phyloP scores from a whole-genome alignment of 2,329 filamentous ascomycete genomes.

The Aspergillus quadricinctus region DNA sequence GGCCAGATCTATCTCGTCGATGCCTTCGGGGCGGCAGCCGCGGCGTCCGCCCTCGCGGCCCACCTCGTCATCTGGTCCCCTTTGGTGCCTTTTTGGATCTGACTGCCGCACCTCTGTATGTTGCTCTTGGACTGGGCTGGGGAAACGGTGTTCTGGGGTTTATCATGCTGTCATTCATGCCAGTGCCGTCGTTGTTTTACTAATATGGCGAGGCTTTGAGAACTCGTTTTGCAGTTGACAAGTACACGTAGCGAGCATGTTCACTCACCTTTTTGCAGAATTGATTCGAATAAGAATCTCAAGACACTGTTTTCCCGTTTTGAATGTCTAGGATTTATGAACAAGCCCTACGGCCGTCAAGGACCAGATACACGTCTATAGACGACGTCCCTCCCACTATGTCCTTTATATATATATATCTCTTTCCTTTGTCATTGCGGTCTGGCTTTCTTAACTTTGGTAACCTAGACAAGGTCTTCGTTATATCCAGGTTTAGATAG shows the following conservation, averaged over 20 bases:
- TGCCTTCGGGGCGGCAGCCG: constrained; percentile 6
- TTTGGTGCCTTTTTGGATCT: constrained; percentile 13
- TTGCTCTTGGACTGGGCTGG: constrained; percentile 37
- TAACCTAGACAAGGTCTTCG: too few relatives aligned
- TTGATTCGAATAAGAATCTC: too few relatives aligned
- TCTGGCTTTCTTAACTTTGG: too few relatives aligned
- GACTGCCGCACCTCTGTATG: constrained; percentile 23
- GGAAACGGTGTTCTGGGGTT: constrained; percentile 49
- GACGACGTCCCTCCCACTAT: too few relatives aligned
- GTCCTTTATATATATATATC: too few relatives aligned
- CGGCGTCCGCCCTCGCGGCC: constrained; percentile 12
- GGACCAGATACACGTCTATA: too few relatives aligned
- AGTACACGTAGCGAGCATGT: not conserved
- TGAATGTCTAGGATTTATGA: too few relatives aligned
- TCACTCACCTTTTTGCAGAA: too few relatives aligned
- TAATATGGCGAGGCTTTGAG: not conserved
- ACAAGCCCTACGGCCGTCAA: too few relatives aligned
- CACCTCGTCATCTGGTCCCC: constrained; percentile 12
- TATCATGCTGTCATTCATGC: constrained; percentile 45
- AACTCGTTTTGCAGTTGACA: not conserved
- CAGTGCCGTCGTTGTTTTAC: constrained; percentile 12
- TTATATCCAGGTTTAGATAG: too few relatives aligned
- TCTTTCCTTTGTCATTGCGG: too few relatives aligned
- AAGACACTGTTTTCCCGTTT: too few relatives aligned
- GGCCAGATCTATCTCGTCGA: constrained; percentile 15